Evolutionary conservation across 441 rosid species (phyloP), one percentile per base, ranked within the genome.

Genomic region (Populus hybrid): DNA sequence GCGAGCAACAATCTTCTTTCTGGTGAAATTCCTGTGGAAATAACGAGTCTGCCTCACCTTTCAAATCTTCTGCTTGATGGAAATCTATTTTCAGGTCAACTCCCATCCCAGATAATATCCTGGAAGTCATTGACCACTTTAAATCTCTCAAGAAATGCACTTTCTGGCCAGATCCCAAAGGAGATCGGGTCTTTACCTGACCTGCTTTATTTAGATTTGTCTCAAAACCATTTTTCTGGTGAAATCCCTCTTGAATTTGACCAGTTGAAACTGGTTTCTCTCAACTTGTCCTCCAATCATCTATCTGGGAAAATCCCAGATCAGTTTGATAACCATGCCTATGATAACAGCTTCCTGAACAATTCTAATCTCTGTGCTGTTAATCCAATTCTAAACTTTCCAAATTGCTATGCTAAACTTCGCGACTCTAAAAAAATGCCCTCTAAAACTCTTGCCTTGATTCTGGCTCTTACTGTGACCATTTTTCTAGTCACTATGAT

Each of bases 201-300:
- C 53, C 80, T 93, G 74, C 26, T 79, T 9, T 69, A 82, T 77
- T 81, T 95, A 33, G 98, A 95, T 78, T 79, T 95, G 70, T 92
- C 99, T 9, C 86, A 82, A n/a, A 95, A 95, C 77, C 85, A 85
- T 74, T 79, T 95, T 31, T 87, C 97, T 14, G 97, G 99, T 6
- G 56, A 70, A 84, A 93, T 95, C 63, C 95, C 99, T 9, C 81
- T 81, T 23, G 88, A 86, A 78, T 56, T 93, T 3, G 91, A 91
- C 72, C 80, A 73, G 6, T 2, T 93, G 80, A 83, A 10, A 87
- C 84, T 90, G 16, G 59, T 80, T 26, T 42, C 21, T 16, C 90
- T 95, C 74, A 78, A 95, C 72, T 76, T 95, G 76, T 92, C 99
- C 35, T 91, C 93, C 26, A 95, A 95, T 73, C 80, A 73, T 73